These are phyloP conservation scores for Talaromyces sp. DNA, from an alignment of 2,329 filamentous ascomycete genomes.

Conservation along the genomic window DNA sequence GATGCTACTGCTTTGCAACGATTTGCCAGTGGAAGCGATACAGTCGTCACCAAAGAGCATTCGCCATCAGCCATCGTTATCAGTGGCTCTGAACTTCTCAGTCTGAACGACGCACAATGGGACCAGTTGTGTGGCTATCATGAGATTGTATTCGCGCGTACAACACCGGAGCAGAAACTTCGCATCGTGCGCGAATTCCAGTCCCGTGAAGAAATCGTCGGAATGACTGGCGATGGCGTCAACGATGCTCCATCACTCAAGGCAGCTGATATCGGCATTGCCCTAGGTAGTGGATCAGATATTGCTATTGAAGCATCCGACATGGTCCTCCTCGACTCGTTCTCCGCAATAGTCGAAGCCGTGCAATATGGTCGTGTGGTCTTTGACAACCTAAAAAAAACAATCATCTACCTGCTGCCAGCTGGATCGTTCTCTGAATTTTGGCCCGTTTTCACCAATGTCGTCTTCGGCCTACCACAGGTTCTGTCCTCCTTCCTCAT, in stretches of 20 bases:
- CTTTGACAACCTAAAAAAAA: constrained; percentile 78
- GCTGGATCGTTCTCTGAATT: constrained; percentile 75
- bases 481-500: constrained; percentile 72
- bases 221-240: constrained; percentile 49
- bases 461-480: constrained; percentile 70
- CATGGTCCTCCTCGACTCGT: constrained; percentile 66
- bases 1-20: constrained; percentile 51
- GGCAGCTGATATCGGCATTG: constrained; percentile 60
- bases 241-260: constrained; percentile 49
- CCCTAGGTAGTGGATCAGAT: constrained; percentile 58
- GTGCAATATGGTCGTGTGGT: constrained; percentile 71
- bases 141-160: constrained; percentile 74
- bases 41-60: not conserved
- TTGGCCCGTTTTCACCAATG: constrained; percentile 70
- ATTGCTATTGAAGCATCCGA: constrained; percentile 63
- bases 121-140: constrained; percentile 62
- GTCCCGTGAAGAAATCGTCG: constrained; percentile 56
- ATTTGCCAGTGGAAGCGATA: constrained; percentile 20
- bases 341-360: constrained; percentile 69
- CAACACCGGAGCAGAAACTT: constrained; percentile 75
- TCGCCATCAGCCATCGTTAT: constrained; percentile 56
- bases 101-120: constrained; percentile 68
- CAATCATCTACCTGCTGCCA: constrained; percentile 69
- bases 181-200: constrained; percentile 77
- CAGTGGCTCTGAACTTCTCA: constrained; percentile 64